Evolutionary conservation across 1,284 basidiomycete genomes (phyloP), one percentile per base, ranked within the genome.

Genomic region (Irpex lacteus): DNA sequence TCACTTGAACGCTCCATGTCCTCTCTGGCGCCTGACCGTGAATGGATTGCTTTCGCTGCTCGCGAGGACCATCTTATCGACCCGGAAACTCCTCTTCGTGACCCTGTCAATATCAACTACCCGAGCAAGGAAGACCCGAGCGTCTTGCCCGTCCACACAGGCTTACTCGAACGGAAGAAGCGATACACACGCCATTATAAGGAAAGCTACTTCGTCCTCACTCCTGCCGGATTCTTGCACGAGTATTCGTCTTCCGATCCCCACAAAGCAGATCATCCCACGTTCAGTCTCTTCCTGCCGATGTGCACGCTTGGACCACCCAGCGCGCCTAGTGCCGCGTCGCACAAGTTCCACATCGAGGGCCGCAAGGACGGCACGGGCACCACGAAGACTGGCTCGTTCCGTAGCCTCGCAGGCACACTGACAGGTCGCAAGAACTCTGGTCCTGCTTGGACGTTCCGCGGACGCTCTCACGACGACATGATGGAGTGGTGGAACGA

Each of bases 401-500:
- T 88, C 71, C 73, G 82, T 66, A 71, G 73, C 13, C 68, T 78
- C 21, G 76, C 80, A 47, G 75, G 77, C 44, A 68, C 69, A 53
- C 61, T 71, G 69, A 76, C 67, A 62, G 73, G 64, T 2, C 75
- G 76, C 18, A 69, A 77, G 61, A 76, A 82, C 55, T 72, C 82
- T 64, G 78, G 84, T 65, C 85, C 88, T 70, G 94, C 94, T 26
- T 98, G 94, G 89, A 95, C 90, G 56, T 98, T 99, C 85, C 87
- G 96, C 60, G 87, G 93, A 54, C 83, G 96, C 67, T 91, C 88
- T 69, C 89, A 94, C 73, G 96, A 98, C 70, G 97, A 98, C 74
- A 95, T 98, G 94, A 96, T 98, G 95, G 97, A 98, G 80, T 98
- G 98, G 93, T 99, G 98, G 97, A 98, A 98, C 77, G 98, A 98